Evolutionary conservation across 1,139 yeast genomes (phyloP).

Genomic region (Kurtzmaniella quercitrusa): DNA sequence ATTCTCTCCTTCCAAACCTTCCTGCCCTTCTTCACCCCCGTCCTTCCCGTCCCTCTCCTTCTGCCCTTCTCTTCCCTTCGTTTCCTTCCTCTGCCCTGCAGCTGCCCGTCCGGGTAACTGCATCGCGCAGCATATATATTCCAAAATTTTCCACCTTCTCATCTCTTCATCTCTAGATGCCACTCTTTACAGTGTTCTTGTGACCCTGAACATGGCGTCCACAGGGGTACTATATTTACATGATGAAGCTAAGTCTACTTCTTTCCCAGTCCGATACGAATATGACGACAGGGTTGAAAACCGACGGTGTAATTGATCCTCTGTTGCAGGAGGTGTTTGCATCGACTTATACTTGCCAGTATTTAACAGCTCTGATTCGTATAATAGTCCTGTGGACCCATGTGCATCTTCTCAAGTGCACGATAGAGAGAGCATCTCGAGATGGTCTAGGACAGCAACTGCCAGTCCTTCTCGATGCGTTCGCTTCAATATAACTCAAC

Average conservation of each 20-base stretch:
- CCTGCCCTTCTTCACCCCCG: not conserved
- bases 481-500: slow-evolving; percentile 10
- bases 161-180: not conserved
- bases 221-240: slow-evolving; percentile 9
- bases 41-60: not conserved
- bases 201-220: not conserved
- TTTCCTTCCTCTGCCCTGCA: not conserved
- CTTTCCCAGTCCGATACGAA: slow-evolving; percentile 85
- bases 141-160: not conserved
- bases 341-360: slow-evolving; percentile 83
- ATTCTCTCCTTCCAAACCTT: not conserved
- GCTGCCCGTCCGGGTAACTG: not conserved
- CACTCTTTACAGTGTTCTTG: slow-evolving; percentile 1
- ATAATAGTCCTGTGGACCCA: not conserved
- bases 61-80: not conserved
- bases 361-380: slow-evolving; percentile 65
- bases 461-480: not conserved
- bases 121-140: not conserved
- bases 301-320: slow-evolving; percentile 38
- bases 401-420: slow-evolving; percentile 1
- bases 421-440: not conserved
- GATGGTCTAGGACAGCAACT: not conserved
- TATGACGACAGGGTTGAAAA: slow-evolving; percentile 79
- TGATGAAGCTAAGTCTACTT: slow-evolving; percentile 64
- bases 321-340: slow-evolving; percentile 34